phyloP scores from a whole-genome alignment of 2,329 filamentous ascomycete species.

The Fusarium vanettenii region DNA sequence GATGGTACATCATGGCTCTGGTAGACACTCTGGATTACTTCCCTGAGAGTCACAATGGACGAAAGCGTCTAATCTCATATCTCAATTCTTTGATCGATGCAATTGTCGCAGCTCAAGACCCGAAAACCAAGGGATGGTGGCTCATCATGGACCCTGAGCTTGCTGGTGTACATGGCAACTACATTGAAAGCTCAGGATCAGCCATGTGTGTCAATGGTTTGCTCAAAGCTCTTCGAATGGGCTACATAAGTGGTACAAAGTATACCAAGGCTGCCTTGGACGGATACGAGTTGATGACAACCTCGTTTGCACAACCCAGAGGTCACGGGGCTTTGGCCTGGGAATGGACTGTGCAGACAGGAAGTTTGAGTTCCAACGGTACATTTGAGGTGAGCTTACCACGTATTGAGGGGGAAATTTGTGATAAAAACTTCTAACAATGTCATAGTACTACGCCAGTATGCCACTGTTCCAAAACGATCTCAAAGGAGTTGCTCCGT shows the following conservation, averaged over 20 bases:
- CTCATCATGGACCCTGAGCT: constrained; percentile 25
- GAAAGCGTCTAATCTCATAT: constrained; percentile 21
- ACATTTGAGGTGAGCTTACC: constrained; percentile 20
- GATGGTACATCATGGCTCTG: constrained; percentile 37
- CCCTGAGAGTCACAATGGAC: constrained; percentile 21
- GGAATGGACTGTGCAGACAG: constrained; percentile 28
- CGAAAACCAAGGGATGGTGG: constrained; percentile 24
- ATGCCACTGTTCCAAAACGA: constrained; percentile 42
- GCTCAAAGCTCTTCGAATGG: constrained; percentile 15
- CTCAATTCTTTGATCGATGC: constrained; percentile 18
- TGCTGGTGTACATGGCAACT: constrained; percentile 13
- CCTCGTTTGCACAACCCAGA: constrained; percentile 56
- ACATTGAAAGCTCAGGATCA: constrained; percentile 28
- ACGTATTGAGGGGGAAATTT: no score
- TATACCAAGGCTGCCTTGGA: constrained; percentile 17
- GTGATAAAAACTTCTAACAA: constrained; percentile 5
- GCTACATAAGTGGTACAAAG: constrained; percentile 16
- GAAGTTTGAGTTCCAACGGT: constrained; percentile 24
- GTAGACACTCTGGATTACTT: constrained; percentile 33
- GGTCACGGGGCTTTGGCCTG: constrained; percentile 56
- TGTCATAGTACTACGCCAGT: constrained; percentile 37
- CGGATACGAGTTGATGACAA: constrained; percentile 27
- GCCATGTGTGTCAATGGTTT: constrained; percentile 27
- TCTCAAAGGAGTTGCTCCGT: constrained; percentile 40
- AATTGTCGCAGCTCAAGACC: constrained; percentile 26